These are phyloP conservation scores for Dothiorella sarmentorum DNA, from an alignment of 2,329 filamentous ascomycete genomes.

Conservation along the genomic window DNA sequence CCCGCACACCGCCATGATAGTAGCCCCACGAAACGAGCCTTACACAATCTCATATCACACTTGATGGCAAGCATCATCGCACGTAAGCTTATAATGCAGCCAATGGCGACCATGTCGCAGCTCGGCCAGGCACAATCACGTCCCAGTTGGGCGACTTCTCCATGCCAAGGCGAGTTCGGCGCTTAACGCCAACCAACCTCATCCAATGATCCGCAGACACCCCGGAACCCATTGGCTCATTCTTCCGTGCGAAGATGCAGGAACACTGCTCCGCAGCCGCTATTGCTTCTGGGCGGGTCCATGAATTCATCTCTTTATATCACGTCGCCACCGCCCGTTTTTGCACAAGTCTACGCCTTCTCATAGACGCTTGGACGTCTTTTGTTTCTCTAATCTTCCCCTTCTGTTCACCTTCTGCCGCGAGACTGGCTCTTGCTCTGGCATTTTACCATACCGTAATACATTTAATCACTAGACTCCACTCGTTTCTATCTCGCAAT, in stretches of 20 bases:
- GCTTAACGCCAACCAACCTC: constrained; percentile 5
- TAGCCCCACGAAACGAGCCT: constrained; percentile 8
- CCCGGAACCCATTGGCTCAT: neutral
- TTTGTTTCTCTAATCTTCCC: neutral
- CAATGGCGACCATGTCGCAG: neutral
- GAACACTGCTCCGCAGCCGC: constrained; percentile 24
- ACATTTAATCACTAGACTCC: constrained; percentile 12
- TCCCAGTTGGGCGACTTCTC: constrained; percentile 6
- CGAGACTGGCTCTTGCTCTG: constrained; percentile 16
- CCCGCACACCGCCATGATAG: neutral
- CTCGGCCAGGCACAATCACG: constrained; percentile 2
- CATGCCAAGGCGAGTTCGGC: constrained; percentile 5
- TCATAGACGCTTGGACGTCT: constrained; percentile 8
- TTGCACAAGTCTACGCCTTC: neutral
- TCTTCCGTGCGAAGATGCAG: neutral
- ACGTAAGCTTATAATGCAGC: neutral
- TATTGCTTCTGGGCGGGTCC: constrained; percentile 27
- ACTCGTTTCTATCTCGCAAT: constrained; percentile 2
- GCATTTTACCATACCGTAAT: neutral
- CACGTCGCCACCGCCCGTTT: neutral
- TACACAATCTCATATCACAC: constrained; percentile 7
- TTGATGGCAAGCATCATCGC: neutral
- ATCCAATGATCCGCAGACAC: neutral
- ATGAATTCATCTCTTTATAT: constrained; percentile 5
- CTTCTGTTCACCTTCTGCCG: neutral